These are phyloP conservation scores for Copromyces sp. DNA, from an alignment of 495 filamentous ascomycete species.

Conservation along the genomic window DNA sequence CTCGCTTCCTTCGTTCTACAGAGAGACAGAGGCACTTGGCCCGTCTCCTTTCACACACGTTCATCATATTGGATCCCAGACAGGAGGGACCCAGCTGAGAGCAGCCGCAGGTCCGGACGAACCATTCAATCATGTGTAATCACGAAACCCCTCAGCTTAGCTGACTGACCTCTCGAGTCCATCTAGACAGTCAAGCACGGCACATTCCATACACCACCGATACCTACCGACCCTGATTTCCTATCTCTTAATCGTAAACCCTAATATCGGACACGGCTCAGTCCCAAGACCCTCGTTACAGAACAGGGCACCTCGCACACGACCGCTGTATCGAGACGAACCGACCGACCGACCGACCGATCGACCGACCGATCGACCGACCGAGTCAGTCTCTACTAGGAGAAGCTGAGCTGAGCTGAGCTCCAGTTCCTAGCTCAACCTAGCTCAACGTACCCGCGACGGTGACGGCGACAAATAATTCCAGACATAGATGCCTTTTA, in stretches of 20 bases:
- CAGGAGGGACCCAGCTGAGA: background rate
- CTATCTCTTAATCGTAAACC: background rate
- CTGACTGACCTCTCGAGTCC: background rate
- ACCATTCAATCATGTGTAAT: background rate
- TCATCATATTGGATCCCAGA: background rate
- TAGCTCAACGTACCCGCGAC: background rate
- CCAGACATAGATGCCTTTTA: conserved; percentile 19
- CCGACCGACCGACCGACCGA: too few species aligned
- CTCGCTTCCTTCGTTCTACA: background rate
- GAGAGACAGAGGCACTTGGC: background rate
- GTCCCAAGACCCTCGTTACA: background rate
- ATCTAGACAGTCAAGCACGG: background rate
- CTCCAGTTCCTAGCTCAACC: background rate
- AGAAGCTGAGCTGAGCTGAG: background rate
- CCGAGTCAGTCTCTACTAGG: background rate
- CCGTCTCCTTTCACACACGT: background rate
- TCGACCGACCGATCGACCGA: background rate
- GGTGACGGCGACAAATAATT: background rate
- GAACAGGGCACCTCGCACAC: background rate
- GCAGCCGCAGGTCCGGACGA: background rate
- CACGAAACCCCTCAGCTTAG: background rate
- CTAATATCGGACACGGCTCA: background rate
- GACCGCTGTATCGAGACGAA: background rate
- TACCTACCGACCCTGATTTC: background rate
- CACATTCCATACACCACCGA: background rate